Conservation (phyloP, 2,329 filamentous ascomycete genomes). For the Aspergillus spinulosporus region DNA sequence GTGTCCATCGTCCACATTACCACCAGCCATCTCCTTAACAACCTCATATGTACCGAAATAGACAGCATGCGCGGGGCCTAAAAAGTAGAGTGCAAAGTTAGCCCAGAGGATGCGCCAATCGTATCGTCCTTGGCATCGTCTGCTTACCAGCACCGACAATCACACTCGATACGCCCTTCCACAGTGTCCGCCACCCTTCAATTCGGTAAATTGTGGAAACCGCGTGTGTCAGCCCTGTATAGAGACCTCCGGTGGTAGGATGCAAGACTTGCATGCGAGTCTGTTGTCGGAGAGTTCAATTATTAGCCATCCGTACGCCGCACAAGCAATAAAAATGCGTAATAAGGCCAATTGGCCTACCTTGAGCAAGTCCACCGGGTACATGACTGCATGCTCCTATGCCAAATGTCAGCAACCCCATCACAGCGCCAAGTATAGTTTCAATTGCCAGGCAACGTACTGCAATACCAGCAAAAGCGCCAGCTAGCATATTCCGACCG, state of each 20-base stretch:
- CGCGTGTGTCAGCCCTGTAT: conserved; percentile 87
- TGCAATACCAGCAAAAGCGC: conserved; percentile 94
- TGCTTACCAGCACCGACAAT: conserved; percentile 84
- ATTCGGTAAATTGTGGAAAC: conserved; percentile 87
- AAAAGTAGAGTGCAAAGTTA: conserved; percentile 17
- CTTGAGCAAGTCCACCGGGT: conserved; percentile 97
- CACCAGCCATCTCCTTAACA: conserved; percentile 93
- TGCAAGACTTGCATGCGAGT: conserved; percentile 98
- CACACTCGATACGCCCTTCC: conserved; percentile 95
- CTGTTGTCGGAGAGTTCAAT: conserved; percentile 48
- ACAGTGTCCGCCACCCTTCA: conserved; percentile 87
- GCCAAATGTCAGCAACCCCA: conserved; percentile 22
- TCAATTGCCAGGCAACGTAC: conserved; percentile 54
- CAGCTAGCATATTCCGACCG: conserved; percentile 90
- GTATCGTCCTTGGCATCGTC: background rate
- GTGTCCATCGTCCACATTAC: conserved; percentile 79
- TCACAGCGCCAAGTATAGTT: conserved; percentile 5
- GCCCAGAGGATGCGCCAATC: conserved; percentile 2
- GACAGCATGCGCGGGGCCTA: conserved; percentile 93
- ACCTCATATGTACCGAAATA: conserved; percentile 98
- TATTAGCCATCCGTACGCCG: background rate
- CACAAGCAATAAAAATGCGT: background rate
- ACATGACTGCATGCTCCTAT: conserved; percentile 98
- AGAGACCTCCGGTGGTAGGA: conserved; percentile 75
- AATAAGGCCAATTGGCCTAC: conserved; percentile 51